phyloP scores from a whole-genome alignment of 352 stramenopile genomes.

The Pythium dissimile region DNA sequence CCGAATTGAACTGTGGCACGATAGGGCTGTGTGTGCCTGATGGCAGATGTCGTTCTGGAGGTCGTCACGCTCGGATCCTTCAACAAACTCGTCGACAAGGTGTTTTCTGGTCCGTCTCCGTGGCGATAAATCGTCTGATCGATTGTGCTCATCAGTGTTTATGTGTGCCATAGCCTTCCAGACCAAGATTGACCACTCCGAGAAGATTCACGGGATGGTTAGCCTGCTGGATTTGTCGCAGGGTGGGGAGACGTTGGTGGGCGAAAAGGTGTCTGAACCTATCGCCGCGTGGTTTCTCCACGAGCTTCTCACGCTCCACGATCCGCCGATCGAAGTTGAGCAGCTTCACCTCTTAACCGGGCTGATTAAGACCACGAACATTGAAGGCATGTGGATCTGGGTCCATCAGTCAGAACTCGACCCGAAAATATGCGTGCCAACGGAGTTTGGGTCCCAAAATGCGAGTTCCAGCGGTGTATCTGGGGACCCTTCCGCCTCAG shows the following conservation, averaged over 20 bases:
- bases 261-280: slow-evolving; percentile 2
- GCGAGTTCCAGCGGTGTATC: no score
- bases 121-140: slow-evolving; percentile 1
- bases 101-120: slow-evolving; percentile 4
- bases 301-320: slow-evolving; percentile 6
- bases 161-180: background rate
- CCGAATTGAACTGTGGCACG: background rate
- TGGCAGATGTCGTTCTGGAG: background rate
- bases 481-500: no score
- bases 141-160: slow-evolving; percentile 5
- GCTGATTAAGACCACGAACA: no score
- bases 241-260: background rate
- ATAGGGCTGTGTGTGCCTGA: slow-evolving; percentile 5
- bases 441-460: no score
- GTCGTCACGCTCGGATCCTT: background rate
- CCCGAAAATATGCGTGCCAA: no score
- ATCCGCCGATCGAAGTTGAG: background rate
- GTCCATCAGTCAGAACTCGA: no score
- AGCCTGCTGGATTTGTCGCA: slow-evolving; percentile 4
- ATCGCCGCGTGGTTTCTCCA: slow-evolving; percentile 8
- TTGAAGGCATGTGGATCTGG: slow-evolving; percentile 3
- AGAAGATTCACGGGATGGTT: slow-evolving; percentile 7
- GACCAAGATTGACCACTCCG: slow-evolving; percentile 1
- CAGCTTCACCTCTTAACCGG: no score
- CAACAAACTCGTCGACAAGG: background rate